Evolutionary conservation across 257 asterid species (phyloP), one percentile per base, ranked within the genome.

Genomic region (Thymus mandschuricus): DNA sequence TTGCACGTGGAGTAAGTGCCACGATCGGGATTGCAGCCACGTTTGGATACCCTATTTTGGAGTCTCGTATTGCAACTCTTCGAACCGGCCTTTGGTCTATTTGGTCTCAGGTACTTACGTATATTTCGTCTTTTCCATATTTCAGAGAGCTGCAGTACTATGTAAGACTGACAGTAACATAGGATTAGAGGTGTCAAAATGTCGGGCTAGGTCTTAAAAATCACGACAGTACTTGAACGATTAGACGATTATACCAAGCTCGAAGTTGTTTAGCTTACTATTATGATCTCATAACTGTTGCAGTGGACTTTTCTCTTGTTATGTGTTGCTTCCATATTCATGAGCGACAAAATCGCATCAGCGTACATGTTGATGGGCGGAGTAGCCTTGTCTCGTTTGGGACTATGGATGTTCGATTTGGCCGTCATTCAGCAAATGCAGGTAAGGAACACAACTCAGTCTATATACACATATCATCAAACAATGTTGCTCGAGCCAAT

Each of bases 351-450:
- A 61, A 31, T 66, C 33, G 7, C 66, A 8, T 83, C 97, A 6
- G 92, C 95, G 0, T 91, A 84, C 78, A 45, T 85, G 73, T 83
- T 91, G 50, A 88, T 94, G 96, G 81, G 80, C 28, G 99, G 99
- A 50, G 99, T 94, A 61, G 95, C 95, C 10, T 75, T 71, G 9
- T 94, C 99, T 8, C 95, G 99, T 46, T 90, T 94, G n/a, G 99
- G 99, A 8, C 81, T 94, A 27, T 94, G 97, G 97, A 88, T 86
- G 95, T 94, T 94, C 45, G 99, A 91, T 79, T 75, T 94, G 57
- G 75, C 97, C 0, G 97, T 89, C 75, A 88, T 94, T 78, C 97
- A 94, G 72, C 97, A 89, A 84, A 91, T 94, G 97, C 99, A 94
- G 96, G 99, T 82, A 60, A 5, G 67, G 1, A 13, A 6, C 21